Conservation (phyloP, 2,329 filamentous ascomycete species). For the Rutstroemia sp. region DNA sequence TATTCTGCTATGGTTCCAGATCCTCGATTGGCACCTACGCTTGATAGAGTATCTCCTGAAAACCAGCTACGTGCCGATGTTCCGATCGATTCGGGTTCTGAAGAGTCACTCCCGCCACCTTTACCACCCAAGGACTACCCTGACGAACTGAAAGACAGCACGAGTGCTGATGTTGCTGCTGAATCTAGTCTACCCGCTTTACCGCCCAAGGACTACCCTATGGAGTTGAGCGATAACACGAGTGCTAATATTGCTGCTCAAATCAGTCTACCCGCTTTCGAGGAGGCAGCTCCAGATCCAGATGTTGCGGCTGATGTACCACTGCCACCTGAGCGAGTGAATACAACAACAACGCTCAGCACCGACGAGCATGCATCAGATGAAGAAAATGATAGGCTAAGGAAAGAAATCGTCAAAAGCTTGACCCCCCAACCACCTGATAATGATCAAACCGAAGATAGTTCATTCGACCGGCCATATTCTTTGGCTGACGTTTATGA, state of each 20-base stretch:
- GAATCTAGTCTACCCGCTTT: too few species aligned
- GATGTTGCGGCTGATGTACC: background rate
- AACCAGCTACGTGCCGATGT: conserved; percentile 20
- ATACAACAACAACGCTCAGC: conserved; percentile 18
- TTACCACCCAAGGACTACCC: conserved; percentile 16
- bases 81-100: conserved; percentile 27
- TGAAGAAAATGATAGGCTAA: conserved; percentile 63
- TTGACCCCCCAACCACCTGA: conserved; percentile 44
- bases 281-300: too few species aligned
- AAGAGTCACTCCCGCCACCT: conserved; percentile 38
- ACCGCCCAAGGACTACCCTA: too few species aligned
- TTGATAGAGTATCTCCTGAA: conserved; percentile 17
- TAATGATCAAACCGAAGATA: conserved; percentile 11
- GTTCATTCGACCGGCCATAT: conserved; percentile 51
- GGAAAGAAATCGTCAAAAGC: conserved; percentile 68
- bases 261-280: too few species aligned
- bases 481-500: conserved; percentile 56
- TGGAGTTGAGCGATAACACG: too few species aligned
- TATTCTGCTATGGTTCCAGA: conserved; percentile 20
- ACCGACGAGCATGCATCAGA: conserved; percentile 19
- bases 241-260: too few species aligned
- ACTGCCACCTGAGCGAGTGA: conserved; percentile 4
- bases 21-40: conserved; percentile 18
- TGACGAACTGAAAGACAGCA: too few species aligned
- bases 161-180: too few species aligned